Evolutionary conservation across 805 yeast genomes (phyloP).

Genomic region (Cyberlindnera euphorbiae): DNA sequence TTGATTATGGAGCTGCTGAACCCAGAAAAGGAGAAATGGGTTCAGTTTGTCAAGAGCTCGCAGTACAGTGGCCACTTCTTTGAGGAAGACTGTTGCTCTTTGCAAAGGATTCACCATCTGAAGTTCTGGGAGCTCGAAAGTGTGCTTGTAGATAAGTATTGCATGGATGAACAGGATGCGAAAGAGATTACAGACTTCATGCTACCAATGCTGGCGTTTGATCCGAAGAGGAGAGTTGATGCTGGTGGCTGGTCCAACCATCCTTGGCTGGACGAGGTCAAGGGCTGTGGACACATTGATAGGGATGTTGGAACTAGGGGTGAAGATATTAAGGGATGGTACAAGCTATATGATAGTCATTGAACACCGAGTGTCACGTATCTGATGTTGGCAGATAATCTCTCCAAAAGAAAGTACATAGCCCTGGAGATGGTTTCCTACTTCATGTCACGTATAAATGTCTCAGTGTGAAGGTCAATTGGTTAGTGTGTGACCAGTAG

Average conservation of each 20-base stretch:
- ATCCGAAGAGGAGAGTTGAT: conserved; percentile 48
- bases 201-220: conserved; percentile 43
- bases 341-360: conserved; percentile 4
- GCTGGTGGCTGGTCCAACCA: conserved; percentile 50
- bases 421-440: too few species aligned
- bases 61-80: conserved; percentile 43
- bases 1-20: conserved; percentile 61
- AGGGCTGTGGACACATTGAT: conserved; percentile 12
- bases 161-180: conserved; percentile 53
- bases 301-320: conserved; percentile 24
- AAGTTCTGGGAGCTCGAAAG: conserved; percentile 73
- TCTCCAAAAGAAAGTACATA: too few species aligned
- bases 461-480: too few species aligned
- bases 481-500: too few species aligned
- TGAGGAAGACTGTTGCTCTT: conserved; percentile 35
- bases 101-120: conserved; percentile 61
- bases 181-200: conserved; percentile 42
- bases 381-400: too few species aligned
- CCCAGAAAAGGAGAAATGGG: conserved; percentile 34
- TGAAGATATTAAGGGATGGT: conserved; percentile 27
- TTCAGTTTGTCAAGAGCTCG: conserved; percentile 33
- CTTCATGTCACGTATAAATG: too few species aligned
- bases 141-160: conserved; percentile 73
- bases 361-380: too few species aligned
- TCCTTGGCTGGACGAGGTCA: conserved; percentile 38